These are phyloP conservation scores for Diplodia scrobiculata DNA, from an alignment of 2,329 filamentous ascomycete species.

Conservation along the genomic window DNA sequence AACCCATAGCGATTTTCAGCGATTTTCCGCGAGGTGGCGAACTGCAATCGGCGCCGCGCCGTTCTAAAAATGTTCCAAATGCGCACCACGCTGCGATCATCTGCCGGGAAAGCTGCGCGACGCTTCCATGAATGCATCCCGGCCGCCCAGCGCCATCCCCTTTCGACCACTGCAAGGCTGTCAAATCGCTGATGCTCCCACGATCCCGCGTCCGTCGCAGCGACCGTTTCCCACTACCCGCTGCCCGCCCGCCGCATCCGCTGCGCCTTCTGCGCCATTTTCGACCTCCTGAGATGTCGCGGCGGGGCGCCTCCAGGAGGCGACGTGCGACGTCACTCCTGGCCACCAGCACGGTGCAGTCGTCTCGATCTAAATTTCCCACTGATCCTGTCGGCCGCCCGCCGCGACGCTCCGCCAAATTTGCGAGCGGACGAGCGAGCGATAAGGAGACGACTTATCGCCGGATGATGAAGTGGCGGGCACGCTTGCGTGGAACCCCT, in stretches of 20 bases:
- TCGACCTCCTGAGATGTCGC: conserved; percentile 23
- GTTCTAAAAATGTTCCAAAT: conserved; percentile 27
- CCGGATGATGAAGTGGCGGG: conserved; percentile 28
- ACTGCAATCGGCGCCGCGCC: conserved; percentile 24
- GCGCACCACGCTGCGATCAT: conserved; percentile 19
- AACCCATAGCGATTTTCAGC: conserved; percentile 23
- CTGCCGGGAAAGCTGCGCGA: conserved; percentile 24
- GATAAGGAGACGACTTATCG: conserved; percentile 28
- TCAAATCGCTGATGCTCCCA: neutral
- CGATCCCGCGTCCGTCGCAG: conserved; percentile 2
- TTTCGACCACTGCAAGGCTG: conserved; percentile 14
- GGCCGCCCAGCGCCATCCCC: conserved; percentile 21
- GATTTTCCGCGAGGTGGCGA: conserved; percentile 27
- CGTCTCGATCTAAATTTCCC: conserved; percentile 20
- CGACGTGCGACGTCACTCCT: conserved; percentile 26
- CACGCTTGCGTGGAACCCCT: conserved; percentile 24
- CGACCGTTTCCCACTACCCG: conserved; percentile 7
- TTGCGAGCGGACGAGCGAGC: conserved; percentile 12
- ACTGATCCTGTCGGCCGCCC: conserved; percentile 2
- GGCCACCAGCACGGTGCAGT: conserved; percentile 12
- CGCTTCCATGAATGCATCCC: conserved; percentile 7
- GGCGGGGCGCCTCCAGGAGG: conserved; percentile 21
- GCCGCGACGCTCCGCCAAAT: conserved; percentile 14
- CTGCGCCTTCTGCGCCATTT: conserved; percentile 21
- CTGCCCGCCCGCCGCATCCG: conserved; percentile 12